Percentiles rank a stretch among this genome's conserved stretches.
Evolutionary conservation across 768 basidiomycete genomes (phyloP).

Genomic region (Cystofilobasidium macerans): DNA sequence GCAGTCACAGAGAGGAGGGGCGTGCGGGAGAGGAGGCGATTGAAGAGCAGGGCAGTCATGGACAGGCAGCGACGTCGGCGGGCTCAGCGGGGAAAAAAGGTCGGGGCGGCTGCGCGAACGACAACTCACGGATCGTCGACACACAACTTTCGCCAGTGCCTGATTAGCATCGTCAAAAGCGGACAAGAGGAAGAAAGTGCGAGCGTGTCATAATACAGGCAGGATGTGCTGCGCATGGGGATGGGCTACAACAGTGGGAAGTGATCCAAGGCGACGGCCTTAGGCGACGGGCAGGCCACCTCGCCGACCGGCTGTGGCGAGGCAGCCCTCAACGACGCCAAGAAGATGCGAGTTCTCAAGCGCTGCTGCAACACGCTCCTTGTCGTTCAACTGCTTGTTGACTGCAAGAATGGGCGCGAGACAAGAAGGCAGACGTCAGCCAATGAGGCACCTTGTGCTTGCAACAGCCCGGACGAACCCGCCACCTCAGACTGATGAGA

Average conservation of each 20-base stretch:
- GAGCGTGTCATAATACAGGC: too few species aligned
- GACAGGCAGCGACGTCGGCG: not conserved
- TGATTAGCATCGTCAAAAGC: too few species aligned
- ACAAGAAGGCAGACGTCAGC: not conserved
- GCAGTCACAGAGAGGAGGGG: not conserved
- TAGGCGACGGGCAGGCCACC: slow-evolving; percentile 7
- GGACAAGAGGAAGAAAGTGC: too few species aligned
- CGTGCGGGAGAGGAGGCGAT: not conserved
- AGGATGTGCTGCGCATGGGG: too few species aligned
- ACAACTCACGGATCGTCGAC: too few species aligned
- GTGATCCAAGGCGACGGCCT: too few species aligned
- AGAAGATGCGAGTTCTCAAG: slow-evolving; percentile 80
- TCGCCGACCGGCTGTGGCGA: slow-evolving; percentile 41
- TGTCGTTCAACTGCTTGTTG: slow-evolving; percentile 97
- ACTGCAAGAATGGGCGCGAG: slow-evolving; percentile 45
- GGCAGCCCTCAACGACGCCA: slow-evolving; percentile 73
- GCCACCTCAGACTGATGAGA: slow-evolving; percentile 91
- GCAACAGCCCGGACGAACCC: slow-evolving; percentile 44
- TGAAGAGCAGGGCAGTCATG: not conserved
- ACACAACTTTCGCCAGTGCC: too few species aligned
- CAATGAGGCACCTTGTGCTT: not conserved
- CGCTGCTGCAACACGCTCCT: slow-evolving; percentile 94
- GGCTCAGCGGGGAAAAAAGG: not conserved
- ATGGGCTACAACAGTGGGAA: not conserved
- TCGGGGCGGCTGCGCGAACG: too few species aligned